These are phyloP conservation scores for Penicillium maclennaniae DNA, from an alignment of 495 filamentous ascomycete genomes.

Conservation along the genomic window DNA sequence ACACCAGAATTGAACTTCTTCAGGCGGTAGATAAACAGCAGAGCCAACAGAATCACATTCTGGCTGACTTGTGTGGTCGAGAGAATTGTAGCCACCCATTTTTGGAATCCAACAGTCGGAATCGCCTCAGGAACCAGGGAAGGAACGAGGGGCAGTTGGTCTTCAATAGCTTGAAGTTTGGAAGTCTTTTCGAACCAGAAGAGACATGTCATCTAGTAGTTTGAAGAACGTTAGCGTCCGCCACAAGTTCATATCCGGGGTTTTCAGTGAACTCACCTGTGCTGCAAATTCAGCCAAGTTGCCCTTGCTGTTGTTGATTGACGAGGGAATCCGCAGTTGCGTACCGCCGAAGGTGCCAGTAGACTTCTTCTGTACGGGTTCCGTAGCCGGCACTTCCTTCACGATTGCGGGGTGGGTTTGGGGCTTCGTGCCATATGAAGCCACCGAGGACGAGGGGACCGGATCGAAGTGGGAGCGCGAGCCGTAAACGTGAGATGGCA, in stretches of 20 bases:
- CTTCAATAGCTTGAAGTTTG: slow-evolving; percentile 69
- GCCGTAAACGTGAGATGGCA: slow-evolving; percentile 28
- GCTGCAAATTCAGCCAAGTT: slow-evolving; percentile 79
- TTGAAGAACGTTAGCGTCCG: slow-evolving; percentile 4
- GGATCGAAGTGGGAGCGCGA: slow-evolving; percentile 28
- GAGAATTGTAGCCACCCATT: slow-evolving; percentile 89
- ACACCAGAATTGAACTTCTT: slow-evolving; percentile 86
- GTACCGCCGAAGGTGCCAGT: slow-evolving; percentile 49
- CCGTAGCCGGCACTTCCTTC: slow-evolving; percentile 23
- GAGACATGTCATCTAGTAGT: slow-evolving; percentile 77
- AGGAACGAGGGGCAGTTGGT: slow-evolving; percentile 47
- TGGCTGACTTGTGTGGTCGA: slow-evolving; percentile 95
- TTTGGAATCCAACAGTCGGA: slow-evolving; percentile 76
- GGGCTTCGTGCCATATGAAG: slow-evolving; percentile 18
- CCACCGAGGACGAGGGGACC: slow-evolving; percentile 22
- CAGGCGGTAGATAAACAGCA: slow-evolving; percentile 89
- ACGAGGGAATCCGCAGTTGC: slow-evolving; percentile 65
- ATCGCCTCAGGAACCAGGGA: slow-evolving; percentile 65
- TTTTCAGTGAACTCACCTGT: slow-evolving; percentile 49
- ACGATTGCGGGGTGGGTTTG: slow-evolving; percentile 19
- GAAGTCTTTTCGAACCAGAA: slow-evolving; percentile 97
- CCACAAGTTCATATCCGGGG: not conserved
- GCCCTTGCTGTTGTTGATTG: slow-evolving; percentile 70
- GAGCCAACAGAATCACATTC: slow-evolving; percentile 87
- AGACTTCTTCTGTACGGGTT: slow-evolving; percentile 30